Base-by-base conservation (phyloP, 371 early-diverging fungal genomes). In the Choanephora cucurbitarum region DNA sequence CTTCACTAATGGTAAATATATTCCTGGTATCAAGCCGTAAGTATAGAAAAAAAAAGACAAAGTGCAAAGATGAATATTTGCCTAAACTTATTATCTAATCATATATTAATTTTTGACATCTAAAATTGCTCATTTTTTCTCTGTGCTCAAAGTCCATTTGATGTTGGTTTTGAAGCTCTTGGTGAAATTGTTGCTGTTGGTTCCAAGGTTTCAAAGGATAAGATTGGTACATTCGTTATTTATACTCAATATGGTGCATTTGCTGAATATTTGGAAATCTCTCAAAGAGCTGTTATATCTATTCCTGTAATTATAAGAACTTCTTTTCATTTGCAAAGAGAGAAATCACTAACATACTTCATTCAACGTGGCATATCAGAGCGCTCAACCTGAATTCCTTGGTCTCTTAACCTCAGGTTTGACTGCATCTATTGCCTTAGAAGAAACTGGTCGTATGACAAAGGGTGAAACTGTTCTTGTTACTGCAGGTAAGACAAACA, bases 71-170 rank as follows among this genome's bases (percentile, higher is more conserved):
- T n/a, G 3, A 28, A 22, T 44, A 14, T 32, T 3, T 21, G 33
- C 31, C 33, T 40, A 15, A 40, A 23, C 34, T 28, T 15, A 41
- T 18, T 32, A 13, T 15, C 39, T 54, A n/a, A n/a, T n/a, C n/a
- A n/a, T n/a, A n/a, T n/a, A n/a, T n/a, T n/a, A n/a, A n/a, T 39
- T 46, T 40, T 6, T 46, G 3, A 43, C 24, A 18, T 52, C 22
- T 15, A 15, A n/a, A n/a, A n/a, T n/a, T n/a, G n/a, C n/a, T n/a
- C n/a, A n/a, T n/a, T n/a, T n/a, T n/a, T n/a, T n/a, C n/a, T n/a
- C n/a, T n/a, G n/a, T n/a, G n/a, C n/a, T n/a, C n/a, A n/a, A 58
- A 79, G 80, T 49, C 86, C 86, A 24, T 86, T 84, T 62, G 81
- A 79, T 67, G 76, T 79, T 52, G 86, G 86, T 0, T 84, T 84